phyloP scores from a whole-genome alignment of 306 rosid species.

The Quercus engelmannii region DNA sequence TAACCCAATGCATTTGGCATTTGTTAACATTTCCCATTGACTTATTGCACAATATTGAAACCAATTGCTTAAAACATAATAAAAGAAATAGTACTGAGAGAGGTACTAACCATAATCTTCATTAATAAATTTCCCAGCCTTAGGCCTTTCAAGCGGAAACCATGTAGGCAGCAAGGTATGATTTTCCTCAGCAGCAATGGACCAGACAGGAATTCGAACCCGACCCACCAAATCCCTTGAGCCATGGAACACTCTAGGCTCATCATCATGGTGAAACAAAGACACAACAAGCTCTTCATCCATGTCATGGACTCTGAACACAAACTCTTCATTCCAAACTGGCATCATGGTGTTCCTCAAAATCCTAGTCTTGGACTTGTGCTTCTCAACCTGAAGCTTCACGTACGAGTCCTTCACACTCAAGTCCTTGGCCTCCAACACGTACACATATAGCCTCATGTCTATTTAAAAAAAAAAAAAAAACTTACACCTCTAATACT shows the following conservation, averaged over 20 bases:
- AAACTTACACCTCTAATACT: not conserved
- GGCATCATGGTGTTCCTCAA: conserved; percentile 41
- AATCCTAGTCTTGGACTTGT: conserved; percentile 54
- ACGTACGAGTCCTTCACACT: conserved; percentile 47
- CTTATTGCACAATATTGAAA: not conserved
- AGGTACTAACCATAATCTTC: conserved; percentile 57
- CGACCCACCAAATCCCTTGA: conserved; percentile 48
- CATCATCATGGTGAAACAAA: conserved; percentile 33
- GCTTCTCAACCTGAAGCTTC: conserved; percentile 63
- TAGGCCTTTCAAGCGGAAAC: conserved; percentile 53
- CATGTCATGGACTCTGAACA: conserved; percentile 47
- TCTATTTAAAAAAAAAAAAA: not conserved
- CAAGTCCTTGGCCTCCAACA: conserved; percentile 65
- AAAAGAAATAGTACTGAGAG: not conserved
- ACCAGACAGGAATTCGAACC: conserved; percentile 46
- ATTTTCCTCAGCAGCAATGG: conserved; percentile 43
- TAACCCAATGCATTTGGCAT: too few species aligned
- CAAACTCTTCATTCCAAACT: conserved; percentile 76
- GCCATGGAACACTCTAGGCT: conserved; percentile 28
- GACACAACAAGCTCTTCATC: conserved; percentile 53
- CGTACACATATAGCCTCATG: conserved; percentile 65
- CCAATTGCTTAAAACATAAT: not conserved
- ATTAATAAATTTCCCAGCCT: conserved; percentile 42
- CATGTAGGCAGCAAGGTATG: conserved; percentile 64
- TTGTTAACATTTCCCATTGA: too few species aligned